Evolutionary conservation across 1,139 yeast genomes (phyloP).

Genomic region (Keqinozyma sinolaborantium): DNA sequence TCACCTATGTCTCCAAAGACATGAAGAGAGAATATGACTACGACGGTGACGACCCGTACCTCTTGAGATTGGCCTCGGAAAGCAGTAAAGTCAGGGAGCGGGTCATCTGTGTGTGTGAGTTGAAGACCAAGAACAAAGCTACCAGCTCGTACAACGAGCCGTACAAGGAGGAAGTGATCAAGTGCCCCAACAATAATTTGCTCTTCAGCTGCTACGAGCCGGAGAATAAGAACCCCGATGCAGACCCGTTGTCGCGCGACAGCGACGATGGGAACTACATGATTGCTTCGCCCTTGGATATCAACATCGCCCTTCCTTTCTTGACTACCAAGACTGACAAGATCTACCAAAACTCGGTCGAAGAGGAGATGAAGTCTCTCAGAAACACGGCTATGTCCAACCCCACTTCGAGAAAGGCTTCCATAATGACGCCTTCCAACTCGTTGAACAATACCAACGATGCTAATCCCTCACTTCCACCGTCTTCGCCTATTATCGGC

Average conservation of each 20-base stretch:
- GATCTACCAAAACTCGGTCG: slow-evolving; percentile 19
- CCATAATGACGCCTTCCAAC: slow-evolving; percentile 12
- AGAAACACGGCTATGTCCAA: slow-evolving; percentile 7
- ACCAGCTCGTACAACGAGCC: slow-evolving; percentile 33
- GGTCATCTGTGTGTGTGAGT: slow-evolving; percentile 55
- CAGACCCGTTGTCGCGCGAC: slow-evolving; percentile 5
- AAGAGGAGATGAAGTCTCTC: slow-evolving; percentile 14
- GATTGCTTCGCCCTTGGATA: slow-evolving; percentile 45
- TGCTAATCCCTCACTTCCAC: slow-evolving; percentile 10
- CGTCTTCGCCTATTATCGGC: slow-evolving; percentile 40
- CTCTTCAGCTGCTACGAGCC: slow-evolving; percentile 54
- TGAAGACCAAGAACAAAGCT: slow-evolving; percentile 50
- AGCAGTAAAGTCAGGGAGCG: slow-evolving; percentile 46
- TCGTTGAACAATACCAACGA: slow-evolving; percentile 4
- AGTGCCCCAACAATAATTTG: slow-evolving; percentile 58
- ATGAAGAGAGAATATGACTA: slow-evolving; percentile 55
- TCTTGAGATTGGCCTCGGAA: slow-evolving; percentile 15
- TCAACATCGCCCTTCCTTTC: slow-evolving; percentile 45
- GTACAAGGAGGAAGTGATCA: slow-evolving; percentile 61
- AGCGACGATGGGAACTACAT: slow-evolving; percentile 15
- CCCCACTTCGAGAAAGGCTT: slow-evolving; percentile 21
- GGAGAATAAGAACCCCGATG: slow-evolving; percentile 11
- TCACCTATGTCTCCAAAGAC: slow-evolving; percentile 61
- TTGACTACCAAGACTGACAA: slow-evolving; percentile 41
- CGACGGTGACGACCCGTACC: slow-evolving; percentile 44